phyloP scores from a whole-genome alignment of 2,329 filamentous ascomycete species.

The Chaetothyriales sp. region DNA sequence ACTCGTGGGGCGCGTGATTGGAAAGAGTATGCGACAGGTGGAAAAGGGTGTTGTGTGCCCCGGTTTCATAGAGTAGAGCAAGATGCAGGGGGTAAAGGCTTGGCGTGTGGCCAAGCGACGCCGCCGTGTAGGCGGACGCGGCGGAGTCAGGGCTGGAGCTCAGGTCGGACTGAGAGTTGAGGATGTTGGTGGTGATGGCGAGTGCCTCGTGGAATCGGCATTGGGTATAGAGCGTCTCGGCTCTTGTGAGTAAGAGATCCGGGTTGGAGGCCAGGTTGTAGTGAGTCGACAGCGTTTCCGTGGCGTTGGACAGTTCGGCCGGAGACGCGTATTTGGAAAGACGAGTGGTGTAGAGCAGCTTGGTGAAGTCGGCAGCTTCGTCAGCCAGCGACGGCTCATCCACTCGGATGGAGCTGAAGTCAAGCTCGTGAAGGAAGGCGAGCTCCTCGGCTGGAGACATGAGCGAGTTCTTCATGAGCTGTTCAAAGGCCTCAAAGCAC shows the following conservation, averaged over 20 bases:
- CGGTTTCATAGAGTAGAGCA: slow-evolving; percentile 77
- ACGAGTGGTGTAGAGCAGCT: slow-evolving; percentile 89
- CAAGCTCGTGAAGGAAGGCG: slow-evolving; percentile 71
- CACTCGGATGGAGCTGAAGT: slow-evolving; percentile 72
- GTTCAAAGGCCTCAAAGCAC: slow-evolving; percentile 95
- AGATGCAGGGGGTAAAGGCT: slow-evolving; percentile 76
- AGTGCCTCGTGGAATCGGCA: slow-evolving; percentile 85
- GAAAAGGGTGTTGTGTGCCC: slow-evolving; percentile 77
- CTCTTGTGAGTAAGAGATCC: slow-evolving; percentile 77
- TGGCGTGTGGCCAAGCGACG: slow-evolving; percentile 32
- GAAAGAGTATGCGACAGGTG: slow-evolving; percentile 84
- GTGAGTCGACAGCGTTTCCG: slow-evolving; percentile 83
- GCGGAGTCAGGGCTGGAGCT: slow-evolving; percentile 24
- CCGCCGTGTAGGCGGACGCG: slow-evolving; percentile 11
- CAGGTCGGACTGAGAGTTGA: slow-evolving; percentile 83
- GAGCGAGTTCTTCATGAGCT: slow-evolving; percentile 91
- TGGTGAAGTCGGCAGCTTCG: slow-evolving; percentile 85
- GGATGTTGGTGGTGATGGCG: slow-evolving; percentile 66
- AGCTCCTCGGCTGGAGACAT: slow-evolving; percentile 83
- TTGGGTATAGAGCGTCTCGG: slow-evolving; percentile 85
- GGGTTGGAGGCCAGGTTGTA: slow-evolving; percentile 79
- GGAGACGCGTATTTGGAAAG: slow-evolving; percentile 92
- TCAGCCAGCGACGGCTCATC: slow-evolving; percentile 57
- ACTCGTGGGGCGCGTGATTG: slow-evolving; percentile 79
- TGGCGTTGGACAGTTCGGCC: slow-evolving; percentile 65